A percentile compares a stretch with the other conserved stretches of the same genome.
Conservation (phyloP, 2,329 filamentous ascomycete genomes). For the Cladosporium sp. region DNA sequence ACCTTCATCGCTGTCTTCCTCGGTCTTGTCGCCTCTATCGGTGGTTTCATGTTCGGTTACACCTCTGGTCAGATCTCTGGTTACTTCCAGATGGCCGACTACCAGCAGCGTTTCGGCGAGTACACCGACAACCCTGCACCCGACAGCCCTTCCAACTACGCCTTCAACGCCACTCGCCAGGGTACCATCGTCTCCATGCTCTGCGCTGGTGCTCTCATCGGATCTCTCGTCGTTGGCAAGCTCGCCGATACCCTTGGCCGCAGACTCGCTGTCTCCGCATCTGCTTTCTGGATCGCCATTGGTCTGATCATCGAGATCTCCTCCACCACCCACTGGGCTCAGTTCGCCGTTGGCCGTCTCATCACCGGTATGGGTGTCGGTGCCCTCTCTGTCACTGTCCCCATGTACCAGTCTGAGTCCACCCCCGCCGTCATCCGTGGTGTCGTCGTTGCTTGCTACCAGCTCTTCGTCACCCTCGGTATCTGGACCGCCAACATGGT, state of each 20-base stretch:
- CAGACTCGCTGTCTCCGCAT: conserved; percentile 45
- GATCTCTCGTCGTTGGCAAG: conserved; percentile 39
- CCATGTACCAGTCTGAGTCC: conserved; percentile 64
- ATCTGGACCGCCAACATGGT: conserved; percentile 35
- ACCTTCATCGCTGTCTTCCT: conserved; percentile 47
- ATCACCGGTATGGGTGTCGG: conserved; percentile 42
- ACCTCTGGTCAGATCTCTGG: conserved; percentile 59
- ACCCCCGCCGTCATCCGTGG: conserved; percentile 60
- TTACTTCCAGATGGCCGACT: conserved; percentile 46
- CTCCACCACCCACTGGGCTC: conserved; percentile 37
- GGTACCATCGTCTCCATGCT: conserved; percentile 43
- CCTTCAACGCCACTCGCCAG: conserved; percentile 31
- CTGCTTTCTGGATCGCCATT: conserved; percentile 41
- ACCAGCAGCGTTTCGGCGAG: conserved; percentile 54
- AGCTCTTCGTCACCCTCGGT: conserved; percentile 44
- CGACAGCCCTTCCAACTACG: conserved; percentile 34
- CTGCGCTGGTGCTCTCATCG: conserved; percentile 40
- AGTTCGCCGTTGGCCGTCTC: conserved; percentile 46
- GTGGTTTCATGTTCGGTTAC: conserved; percentile 57
- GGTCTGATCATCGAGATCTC: conserved; percentile 44
- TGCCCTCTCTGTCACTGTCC: conserved; percentile 53
- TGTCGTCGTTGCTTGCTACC: conserved; percentile 52
- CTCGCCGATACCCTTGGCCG: conserved; percentile 53
- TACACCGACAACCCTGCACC: conserved; percentile 12
- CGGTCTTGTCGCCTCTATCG: conserved; percentile 53